These are phyloP conservation scores for Meyerozyma athensensis DNA, from an alignment of 1,139 yeast genomes.

Conservation along the genomic window DNA sequence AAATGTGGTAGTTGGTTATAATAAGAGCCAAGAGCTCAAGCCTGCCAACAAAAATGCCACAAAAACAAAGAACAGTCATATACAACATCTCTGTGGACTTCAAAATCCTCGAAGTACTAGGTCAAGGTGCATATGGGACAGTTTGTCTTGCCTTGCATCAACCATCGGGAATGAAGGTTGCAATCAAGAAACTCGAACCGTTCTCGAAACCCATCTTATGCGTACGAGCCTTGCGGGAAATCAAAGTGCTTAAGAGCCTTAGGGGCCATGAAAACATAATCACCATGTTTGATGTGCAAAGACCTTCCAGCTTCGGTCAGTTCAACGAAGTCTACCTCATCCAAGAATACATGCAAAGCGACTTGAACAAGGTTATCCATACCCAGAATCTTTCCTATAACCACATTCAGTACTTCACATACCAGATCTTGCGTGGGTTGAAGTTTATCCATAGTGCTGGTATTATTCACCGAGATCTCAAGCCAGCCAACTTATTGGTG, in stretches of 20 bases:
- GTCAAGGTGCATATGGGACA: slow-evolving; percentile 45
- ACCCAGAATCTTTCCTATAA: slow-evolving; percentile 53
- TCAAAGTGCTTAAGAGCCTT: slow-evolving; percentile 31
- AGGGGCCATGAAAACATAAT: slow-evolving; percentile 39
- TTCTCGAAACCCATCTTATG: slow-evolving; percentile 34
- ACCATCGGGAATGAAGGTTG: slow-evolving; percentile 36
- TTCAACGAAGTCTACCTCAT: slow-evolving; percentile 67
- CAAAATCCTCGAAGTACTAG: slow-evolving; percentile 40
- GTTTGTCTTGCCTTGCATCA: slow-evolving; percentile 38
- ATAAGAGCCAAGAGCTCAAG: background rate
- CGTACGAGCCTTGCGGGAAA: slow-evolving; percentile 40
- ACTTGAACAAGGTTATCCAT: slow-evolving; percentile 54
- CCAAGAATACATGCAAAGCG: slow-evolving; percentile 71
- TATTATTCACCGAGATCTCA: slow-evolving; percentile 38
- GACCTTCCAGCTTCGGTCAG: slow-evolving; percentile 26
- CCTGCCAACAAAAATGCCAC: background rate
- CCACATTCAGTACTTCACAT: slow-evolving; percentile 64
- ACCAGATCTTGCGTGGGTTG: slow-evolving; percentile 60
- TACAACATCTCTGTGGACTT: slow-evolving; percentile 23
- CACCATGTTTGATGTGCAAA: slow-evolving; percentile 34
- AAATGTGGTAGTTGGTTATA: slow-evolving; percentile 2
- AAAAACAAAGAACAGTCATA: slow-evolving; percentile 12
- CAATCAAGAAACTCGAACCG: slow-evolving; percentile 41
- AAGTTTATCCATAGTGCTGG: slow-evolving; percentile 60
- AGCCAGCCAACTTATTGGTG: slow-evolving; percentile 35